A percentile compares a stretch with the other conserved stretches of the same genome.
Conservation (phyloP, 2,329 filamentous ascomycete genomes). For the Lachnellula subtilissima region DNA sequence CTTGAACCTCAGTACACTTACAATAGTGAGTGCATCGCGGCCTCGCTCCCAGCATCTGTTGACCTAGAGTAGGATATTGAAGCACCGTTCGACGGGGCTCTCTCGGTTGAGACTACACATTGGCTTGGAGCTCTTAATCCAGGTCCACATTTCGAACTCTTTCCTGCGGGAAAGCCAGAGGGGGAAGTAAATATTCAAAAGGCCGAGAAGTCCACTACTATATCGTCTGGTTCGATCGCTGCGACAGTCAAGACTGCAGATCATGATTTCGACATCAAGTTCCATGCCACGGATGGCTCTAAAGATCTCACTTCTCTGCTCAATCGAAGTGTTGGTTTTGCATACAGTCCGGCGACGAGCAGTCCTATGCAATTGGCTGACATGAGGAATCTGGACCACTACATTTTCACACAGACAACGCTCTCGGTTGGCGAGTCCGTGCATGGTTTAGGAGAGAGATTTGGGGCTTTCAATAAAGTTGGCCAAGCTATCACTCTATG, state of each 20-base stretch:
- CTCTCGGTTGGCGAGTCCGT: slow-evolving; percentile 59
- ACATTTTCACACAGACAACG: slow-evolving; percentile 53
- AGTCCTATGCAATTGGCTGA: slow-evolving; percentile 50
- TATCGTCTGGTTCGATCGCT: slow-evolving; percentile 47
- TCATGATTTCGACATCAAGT: slow-evolving; percentile 51
- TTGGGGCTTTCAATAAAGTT: slow-evolving; percentile 72
- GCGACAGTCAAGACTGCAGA: slow-evolving; percentile 45
- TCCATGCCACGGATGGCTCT: slow-evolving; percentile 45
- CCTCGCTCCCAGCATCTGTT: neutral
- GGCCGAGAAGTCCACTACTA: slow-evolving; percentile 41
- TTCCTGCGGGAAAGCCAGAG: slow-evolving; percentile 46
- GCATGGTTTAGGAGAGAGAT: slow-evolving; percentile 71
- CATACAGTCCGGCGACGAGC: slow-evolving; percentile 49
- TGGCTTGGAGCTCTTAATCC: slow-evolving; percentile 48
- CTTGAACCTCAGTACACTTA: slow-evolving; percentile 51
- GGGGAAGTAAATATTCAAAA: slow-evolving; percentile 37
- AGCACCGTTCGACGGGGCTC: slow-evolving; percentile 53
- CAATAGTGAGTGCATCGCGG: slow-evolving; percentile 35
- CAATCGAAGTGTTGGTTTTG: slow-evolving; percentile 52
- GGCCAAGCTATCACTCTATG: slow-evolving; percentile 64
- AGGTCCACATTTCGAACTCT: slow-evolving; percentile 55
- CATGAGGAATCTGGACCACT: slow-evolving; percentile 48
- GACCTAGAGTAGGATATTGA: slow-evolving; percentile 44
- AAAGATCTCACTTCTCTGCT: slow-evolving; percentile 51
- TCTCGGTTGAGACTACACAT: slow-evolving; percentile 55